Conservation (phyloP, 2,329 filamentous ascomycete species). For the Sarocladium strictum region DNA sequence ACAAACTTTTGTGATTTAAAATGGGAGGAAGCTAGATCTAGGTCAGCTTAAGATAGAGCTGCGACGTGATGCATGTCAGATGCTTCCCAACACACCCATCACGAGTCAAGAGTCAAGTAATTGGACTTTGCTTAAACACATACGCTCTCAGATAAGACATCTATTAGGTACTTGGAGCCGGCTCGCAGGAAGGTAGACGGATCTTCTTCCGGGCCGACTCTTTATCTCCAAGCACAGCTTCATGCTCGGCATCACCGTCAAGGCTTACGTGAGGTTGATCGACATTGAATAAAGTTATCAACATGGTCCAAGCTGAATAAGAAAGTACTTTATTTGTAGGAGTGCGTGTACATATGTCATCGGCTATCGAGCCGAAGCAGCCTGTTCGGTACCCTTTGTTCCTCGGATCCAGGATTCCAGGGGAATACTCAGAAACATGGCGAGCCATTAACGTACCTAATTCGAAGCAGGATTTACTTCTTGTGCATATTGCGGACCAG, state of each 20-base stretch:
- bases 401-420: neutral
- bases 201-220: neutral
- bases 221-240: neutral
- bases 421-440: neutral
- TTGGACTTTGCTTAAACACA: too few species aligned
- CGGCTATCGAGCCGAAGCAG: neutral
- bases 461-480: neutral
- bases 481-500: neutral
- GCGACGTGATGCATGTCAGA: conserved; percentile 2
- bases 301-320: neutral
- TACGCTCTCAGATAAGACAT: too few species aligned
- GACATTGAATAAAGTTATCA: too few species aligned
- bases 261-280: too few species aligned
- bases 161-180: too few species aligned
- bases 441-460: conserved; percentile 6
- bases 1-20: neutral
- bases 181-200: neutral
- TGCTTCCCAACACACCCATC: neutral
- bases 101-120: neutral
- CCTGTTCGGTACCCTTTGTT: neutral
- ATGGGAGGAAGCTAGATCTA: too few species aligned
- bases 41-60: neutral
- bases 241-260: too few species aligned
- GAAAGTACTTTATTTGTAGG: neutral
- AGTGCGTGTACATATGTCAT: neutral